Conservation (phyloP, 495 filamentous ascomycete species). For the Xylaria intraflava region DNA sequence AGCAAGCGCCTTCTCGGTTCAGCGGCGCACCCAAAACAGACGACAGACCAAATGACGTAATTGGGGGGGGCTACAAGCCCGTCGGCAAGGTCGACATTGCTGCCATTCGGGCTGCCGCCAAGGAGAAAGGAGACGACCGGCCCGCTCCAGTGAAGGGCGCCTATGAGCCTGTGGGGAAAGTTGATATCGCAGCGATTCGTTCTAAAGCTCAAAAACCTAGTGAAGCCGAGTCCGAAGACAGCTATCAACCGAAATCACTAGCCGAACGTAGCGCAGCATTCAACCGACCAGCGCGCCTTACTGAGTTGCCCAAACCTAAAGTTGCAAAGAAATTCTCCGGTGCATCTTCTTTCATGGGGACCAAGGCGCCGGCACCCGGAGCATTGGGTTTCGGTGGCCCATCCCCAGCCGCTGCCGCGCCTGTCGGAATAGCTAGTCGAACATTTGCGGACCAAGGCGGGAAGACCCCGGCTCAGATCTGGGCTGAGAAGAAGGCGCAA, state of each 20-base stretch:
- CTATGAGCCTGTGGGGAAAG: slow-evolving; percentile 89
- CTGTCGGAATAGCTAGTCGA: slow-evolving; percentile 74
- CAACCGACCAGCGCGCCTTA: slow-evolving; percentile 68
- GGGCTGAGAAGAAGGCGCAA: slow-evolving; percentile 91
- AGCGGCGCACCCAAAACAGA: slow-evolving; percentile 31
- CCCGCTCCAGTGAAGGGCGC: slow-evolving; percentile 80
- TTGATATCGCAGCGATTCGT: slow-evolving; percentile 89
- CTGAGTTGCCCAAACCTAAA: slow-evolving; percentile 87
- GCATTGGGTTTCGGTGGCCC: slow-evolving; percentile 51
- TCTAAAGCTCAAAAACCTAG: slow-evolving; percentile 65
- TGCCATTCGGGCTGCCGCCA: slow-evolving; percentile 73
- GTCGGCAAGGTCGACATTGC: slow-evolving; percentile 95
- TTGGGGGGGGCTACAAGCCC: slow-evolving; percentile 89
- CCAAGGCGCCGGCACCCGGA: slow-evolving; percentile 76
- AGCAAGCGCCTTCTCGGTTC: slow-evolving; percentile 54
- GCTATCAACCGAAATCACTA: slow-evolving; percentile 48
- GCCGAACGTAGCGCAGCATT: slow-evolving; percentile 64
- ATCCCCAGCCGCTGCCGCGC: slow-evolving; percentile 41
- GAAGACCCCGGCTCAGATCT: slow-evolving; percentile 93
- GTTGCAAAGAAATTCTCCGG: slow-evolving; percentile 79
- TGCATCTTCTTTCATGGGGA: slow-evolving; percentile 67
- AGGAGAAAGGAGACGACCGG: slow-evolving; percentile 63
- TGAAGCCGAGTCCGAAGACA: slow-evolving; percentile 32
- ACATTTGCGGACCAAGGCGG: slow-evolving; percentile 92
- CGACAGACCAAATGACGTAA: slow-evolving; percentile 53